Conservation (phyloP, 345 rosid genomes). For the Brassica napus region DNA sequence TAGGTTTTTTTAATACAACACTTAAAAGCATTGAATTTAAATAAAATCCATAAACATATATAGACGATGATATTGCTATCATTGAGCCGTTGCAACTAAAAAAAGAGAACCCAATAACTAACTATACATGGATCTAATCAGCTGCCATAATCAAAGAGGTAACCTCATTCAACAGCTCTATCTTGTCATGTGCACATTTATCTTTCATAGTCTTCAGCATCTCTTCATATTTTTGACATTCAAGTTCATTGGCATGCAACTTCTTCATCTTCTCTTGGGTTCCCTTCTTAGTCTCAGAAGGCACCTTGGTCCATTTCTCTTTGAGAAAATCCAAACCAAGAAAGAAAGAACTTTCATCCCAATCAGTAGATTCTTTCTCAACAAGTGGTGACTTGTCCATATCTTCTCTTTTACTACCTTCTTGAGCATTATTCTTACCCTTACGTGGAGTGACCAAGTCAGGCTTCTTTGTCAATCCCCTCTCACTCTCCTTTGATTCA, state of each 20-base stretch:
- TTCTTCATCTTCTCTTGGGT: conserved; percentile 1
- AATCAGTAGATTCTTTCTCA: neutral
- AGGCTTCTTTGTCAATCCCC: neutral
- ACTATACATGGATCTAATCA: neutral
- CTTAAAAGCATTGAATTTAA: no score
- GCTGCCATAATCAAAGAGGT: neutral
- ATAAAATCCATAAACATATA: no score
- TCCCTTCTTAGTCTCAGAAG: neutral
- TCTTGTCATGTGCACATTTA: neutral
- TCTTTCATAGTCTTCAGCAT: neutral
- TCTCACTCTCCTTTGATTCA: neutral
- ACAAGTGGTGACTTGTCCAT: neutral
- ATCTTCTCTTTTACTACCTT: neutral
- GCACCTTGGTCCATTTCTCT: neutral
- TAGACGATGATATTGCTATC: no score
- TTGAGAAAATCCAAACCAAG: conserved; percentile 4
- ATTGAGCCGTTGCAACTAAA: neutral
- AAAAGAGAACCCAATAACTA: neutral
- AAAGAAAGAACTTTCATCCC: conserved; percentile 12
- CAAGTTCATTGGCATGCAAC: neutral
- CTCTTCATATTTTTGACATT: neutral
- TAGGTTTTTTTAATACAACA: no score
- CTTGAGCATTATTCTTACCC: neutral
- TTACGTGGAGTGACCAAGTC: neutral
- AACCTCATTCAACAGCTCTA: neutral